phyloP scores from a whole-genome alignment of 495 filamentous ascomycete species.

The Penicillium malachiteum region DNA sequence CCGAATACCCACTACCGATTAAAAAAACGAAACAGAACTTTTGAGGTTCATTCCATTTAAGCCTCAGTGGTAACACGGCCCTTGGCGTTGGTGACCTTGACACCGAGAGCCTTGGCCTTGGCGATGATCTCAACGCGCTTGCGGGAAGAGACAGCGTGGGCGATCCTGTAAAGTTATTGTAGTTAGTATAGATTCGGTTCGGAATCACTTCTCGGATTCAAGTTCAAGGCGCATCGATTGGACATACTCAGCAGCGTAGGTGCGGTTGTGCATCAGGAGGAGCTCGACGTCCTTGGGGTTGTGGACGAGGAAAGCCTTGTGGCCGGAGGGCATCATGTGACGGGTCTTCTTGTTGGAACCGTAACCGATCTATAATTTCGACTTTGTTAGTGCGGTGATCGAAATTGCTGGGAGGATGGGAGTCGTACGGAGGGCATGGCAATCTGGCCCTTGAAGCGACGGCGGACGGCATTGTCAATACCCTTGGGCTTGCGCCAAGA shows the following conservation, averaged over 20 bases:
- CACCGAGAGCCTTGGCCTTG: conserved; percentile 91
- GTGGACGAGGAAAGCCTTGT: conserved; percentile 99
- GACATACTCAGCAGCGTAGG: conserved; percentile 95
- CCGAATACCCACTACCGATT: conserved; percentile 17
- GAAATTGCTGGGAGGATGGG: background rate
- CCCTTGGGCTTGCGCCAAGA: conserved; percentile 99
- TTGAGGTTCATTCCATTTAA: conserved; percentile 55
- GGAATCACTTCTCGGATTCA: background rate
- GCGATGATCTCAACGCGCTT: conserved; percentile 97
- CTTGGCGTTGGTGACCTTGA: conserved; percentile 99
- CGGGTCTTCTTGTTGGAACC: conserved; percentile 98
- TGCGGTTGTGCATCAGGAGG: conserved; percentile 99
- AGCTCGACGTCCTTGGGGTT: conserved; percentile 94
- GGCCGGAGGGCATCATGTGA: conserved; percentile 97
- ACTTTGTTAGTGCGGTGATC: background rate
- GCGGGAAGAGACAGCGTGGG: conserved; percentile 92
- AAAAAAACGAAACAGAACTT: conserved; percentile 33
- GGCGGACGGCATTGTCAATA: conserved; percentile 90
- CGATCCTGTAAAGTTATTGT: conserved; percentile 65
- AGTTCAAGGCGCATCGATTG: background rate
- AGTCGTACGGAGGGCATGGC: conserved; percentile 93
- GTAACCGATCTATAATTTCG: conserved; percentile 76
- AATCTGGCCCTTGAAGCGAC: conserved; percentile 91
- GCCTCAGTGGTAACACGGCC: conserved; percentile 97
- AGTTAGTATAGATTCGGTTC: conserved; percentile 6